phyloP scores from a whole-genome alignment of 169 alveolate species.

The Cryptosporidium ubiquitum region DNA sequence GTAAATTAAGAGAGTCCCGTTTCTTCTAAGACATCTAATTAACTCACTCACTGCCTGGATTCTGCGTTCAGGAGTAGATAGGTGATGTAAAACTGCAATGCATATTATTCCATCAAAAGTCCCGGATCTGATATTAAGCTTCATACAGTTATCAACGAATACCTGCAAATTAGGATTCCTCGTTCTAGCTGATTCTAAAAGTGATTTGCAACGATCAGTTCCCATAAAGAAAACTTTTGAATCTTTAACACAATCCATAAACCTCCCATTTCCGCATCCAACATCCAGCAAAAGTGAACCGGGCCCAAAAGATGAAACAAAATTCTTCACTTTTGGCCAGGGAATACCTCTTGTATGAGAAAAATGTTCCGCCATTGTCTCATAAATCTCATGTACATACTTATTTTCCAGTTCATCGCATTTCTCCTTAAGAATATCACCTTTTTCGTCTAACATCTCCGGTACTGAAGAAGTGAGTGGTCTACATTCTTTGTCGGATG shows the following conservation, averaged over 20 bases:
- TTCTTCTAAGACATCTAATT: slow-evolving; percentile 46
- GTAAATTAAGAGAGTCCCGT: slow-evolving; percentile 57
- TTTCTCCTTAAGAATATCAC: not conserved
- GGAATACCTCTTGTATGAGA: slow-evolving; percentile 74
- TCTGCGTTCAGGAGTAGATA: slow-evolving; percentile 65
- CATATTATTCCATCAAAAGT: slow-evolving; percentile 72
- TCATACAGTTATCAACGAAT: slow-evolving; percentile 50
- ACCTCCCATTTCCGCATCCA: slow-evolving; percentile 76
- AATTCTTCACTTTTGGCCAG: slow-evolving; percentile 73
- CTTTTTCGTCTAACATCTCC: slow-evolving; percentile 36
- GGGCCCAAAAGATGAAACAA: slow-evolving; percentile 65
- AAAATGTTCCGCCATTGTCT: slow-evolving; percentile 74
- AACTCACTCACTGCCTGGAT: slow-evolving; percentile 50
- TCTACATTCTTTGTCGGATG: slow-evolving; percentile 47
- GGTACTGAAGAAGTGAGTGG: slow-evolving; percentile 29
- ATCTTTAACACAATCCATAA: slow-evolving; percentile 56
- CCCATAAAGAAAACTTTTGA: slow-evolving; percentile 55
- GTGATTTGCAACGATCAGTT: slow-evolving; percentile 55
- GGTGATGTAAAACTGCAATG: slow-evolving; percentile 74
- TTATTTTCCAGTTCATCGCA: slow-evolving; percentile 34
- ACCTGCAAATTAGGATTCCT: slow-evolving; percentile 25
- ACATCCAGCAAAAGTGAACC: slow-evolving; percentile 70
- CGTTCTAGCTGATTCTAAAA: slow-evolving; percentile 20
- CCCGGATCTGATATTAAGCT: slow-evolving; percentile 32
- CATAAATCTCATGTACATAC: slow-evolving; percentile 71